Conservation (phyloP, 2,329 filamentous ascomycete species). For the Parastagonospora avenae region DNA sequence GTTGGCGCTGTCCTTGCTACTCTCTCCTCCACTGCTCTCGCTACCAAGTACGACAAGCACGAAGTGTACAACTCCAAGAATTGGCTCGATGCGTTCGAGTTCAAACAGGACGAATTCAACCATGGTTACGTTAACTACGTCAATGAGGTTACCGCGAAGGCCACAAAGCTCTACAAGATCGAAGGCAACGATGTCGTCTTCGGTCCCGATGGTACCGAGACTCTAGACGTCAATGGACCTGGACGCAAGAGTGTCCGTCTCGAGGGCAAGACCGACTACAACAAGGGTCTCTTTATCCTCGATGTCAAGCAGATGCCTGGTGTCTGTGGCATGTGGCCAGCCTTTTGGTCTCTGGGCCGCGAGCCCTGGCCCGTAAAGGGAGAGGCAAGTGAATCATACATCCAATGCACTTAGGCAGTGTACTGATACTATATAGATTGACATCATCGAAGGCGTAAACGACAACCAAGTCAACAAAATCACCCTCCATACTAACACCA, state of each 20-base stretch:
- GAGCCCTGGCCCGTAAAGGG: conserved; percentile 33
- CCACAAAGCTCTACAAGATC: conserved; percentile 1
- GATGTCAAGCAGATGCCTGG: conserved; percentile 41
- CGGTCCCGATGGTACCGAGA: conserved; percentile 49
- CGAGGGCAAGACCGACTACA: conserved; percentile 31
- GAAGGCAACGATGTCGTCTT: conserved; percentile 39
- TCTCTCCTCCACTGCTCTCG: conserved; percentile 27
- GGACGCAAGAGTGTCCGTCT: conserved; percentile 38
- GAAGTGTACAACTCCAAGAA: conserved; percentile 21
- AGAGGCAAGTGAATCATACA: background rate
- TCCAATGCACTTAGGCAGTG: background rate
- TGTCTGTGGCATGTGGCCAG: conserved; percentile 41
- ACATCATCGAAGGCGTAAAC: conserved; percentile 44
- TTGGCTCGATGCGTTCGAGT: conserved; percentile 37
- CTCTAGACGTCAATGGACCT: conserved; percentile 15
- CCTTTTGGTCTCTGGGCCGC: conserved; percentile 38
- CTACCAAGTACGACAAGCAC: conserved; percentile 21
- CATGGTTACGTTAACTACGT: conserved; percentile 35
- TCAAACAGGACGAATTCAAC: conserved; percentile 28
- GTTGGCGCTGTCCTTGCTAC: conserved; percentile 25
- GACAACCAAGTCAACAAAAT: conserved; percentile 28
- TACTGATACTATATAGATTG: conserved; percentile 28
- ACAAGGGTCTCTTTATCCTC: conserved; percentile 38
- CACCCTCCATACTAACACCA: conserved; percentile 34
- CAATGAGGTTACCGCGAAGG: conserved; percentile 6